phyloP scores from a whole-genome alignment of 306 rosid genomes.

The Cicer bijugum region DNA sequence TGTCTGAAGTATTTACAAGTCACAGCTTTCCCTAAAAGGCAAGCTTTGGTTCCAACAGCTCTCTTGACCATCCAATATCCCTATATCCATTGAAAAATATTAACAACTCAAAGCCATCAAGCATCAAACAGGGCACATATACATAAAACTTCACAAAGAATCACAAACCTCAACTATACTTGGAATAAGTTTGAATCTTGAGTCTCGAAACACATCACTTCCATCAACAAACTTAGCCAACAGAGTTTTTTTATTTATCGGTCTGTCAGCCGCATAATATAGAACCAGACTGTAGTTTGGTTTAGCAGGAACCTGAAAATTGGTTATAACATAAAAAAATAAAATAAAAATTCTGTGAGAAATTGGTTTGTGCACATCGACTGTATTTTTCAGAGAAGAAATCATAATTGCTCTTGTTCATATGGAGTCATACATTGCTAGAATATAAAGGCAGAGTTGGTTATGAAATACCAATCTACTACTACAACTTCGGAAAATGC shows the following conservation, averaged over 20 bases:
- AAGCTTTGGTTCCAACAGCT: slow-evolving; percentile 98
- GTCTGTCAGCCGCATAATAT: slow-evolving; percentile 88
- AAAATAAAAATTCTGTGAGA: slow-evolving; percentile 30
- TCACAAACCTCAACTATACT: slow-evolving; percentile 82
- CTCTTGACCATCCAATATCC: slow-evolving; percentile 99
- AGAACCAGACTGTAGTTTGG: slow-evolving; percentile 93
- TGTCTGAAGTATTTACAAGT: slow-evolving; percentile 86
- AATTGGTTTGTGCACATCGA: slow-evolving; percentile 3
- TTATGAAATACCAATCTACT: slow-evolving; percentile 21
- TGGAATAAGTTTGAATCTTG: slow-evolving; percentile 95
- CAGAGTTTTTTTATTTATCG: slow-evolving; percentile 66
- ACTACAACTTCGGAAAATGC: slow-evolving; percentile 3
- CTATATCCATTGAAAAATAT: slow-evolving; percentile 55
- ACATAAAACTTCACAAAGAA: slow-evolving; percentile 31
- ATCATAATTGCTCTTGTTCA: slow-evolving; percentile 18
- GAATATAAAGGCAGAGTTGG: slow-evolving; percentile 24
- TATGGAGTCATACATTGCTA: slow-evolving; percentile 12
- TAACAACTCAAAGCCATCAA: slow-evolving; percentile 40
- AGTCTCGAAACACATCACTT: slow-evolving; percentile 72
- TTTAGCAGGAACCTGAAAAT: slow-evolving; percentile 88
- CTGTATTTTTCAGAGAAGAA: slow-evolving; percentile 11
- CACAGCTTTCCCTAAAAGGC: slow-evolving; percentile 93
- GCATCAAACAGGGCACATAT: slow-evolving; percentile 34
- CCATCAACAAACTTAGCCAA: slow-evolving; percentile 86
- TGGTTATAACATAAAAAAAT: neutral